A percentile compares a stretch with the other conserved stretches of the same genome.
These are phyloP conservation scores for Nicotiana attenuata DNA, from an alignment of 257 asterid genomes.

Conservation along the genomic window DNA sequence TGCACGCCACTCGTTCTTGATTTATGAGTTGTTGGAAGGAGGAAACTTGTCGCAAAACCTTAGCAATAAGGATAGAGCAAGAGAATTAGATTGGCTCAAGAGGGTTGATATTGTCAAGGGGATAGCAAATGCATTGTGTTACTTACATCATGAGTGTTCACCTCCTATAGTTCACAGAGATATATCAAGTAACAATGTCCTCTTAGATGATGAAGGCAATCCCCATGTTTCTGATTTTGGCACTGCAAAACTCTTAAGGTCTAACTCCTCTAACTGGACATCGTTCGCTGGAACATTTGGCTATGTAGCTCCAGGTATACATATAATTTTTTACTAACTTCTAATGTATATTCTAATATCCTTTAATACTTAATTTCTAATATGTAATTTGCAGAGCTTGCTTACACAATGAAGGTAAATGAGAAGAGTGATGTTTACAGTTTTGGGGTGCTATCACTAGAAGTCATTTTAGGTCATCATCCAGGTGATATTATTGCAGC, in stretches of 20 bases:
- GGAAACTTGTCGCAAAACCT: constrained; percentile 22
- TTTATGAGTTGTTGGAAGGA: constrained; percentile 32
- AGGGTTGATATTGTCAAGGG: constrained; percentile 32
- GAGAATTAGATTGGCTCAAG: constrained; percentile 19
- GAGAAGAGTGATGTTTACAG: constrained; percentile 34
- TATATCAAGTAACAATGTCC: constrained; percentile 33
- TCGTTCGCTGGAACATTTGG: constrained; percentile 37
- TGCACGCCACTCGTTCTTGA: constrained; percentile 19
- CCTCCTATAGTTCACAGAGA: constrained; percentile 43
- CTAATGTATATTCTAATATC: not conserved
- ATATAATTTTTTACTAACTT: not conserved
- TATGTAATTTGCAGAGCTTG: constrained; percentile 22
- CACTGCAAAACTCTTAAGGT: constrained; percentile 26
- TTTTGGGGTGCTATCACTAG: constrained; percentile 27
- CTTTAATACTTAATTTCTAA: not conserved
- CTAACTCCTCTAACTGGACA: constrained; percentile 29
- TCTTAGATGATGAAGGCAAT: constrained; percentile 25
- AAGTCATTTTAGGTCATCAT: constrained; percentile 35
- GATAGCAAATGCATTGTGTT: constrained; percentile 28
- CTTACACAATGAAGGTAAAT: constrained; percentile 27
- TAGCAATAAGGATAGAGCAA: constrained; percentile 14
- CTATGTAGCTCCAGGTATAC: constrained; percentile 32
- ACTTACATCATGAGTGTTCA: constrained; percentile 34
- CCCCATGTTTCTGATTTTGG: constrained; percentile 42
- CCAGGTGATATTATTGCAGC: constrained; percentile 24